A percentile compares a stretch with the other conserved stretches of the same genome.
These are phyloP conservation scores for Aspergillus kassunensis DNA, from an alignment of 495 filamentous ascomycete genomes.

Conservation along the genomic window DNA sequence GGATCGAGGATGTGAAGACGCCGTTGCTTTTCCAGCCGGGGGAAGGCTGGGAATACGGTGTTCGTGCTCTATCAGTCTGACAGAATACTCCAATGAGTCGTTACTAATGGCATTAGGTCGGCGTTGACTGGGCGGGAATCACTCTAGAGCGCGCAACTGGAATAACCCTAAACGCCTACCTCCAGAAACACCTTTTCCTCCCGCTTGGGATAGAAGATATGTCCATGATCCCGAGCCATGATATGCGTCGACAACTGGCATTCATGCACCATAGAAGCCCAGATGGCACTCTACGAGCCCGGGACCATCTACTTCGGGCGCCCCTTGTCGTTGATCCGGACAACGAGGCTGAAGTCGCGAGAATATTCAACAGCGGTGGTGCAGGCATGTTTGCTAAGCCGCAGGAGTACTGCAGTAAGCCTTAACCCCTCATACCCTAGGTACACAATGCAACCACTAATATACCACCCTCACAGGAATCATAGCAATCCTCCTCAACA, in stretches of 20 bases:
- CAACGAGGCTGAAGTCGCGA: slow-evolving; percentile 25
- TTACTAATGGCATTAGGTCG: slow-evolving; percentile 22
- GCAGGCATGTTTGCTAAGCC: slow-evolving; percentile 52
- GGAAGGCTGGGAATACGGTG: slow-evolving; percentile 54
- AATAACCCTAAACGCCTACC: slow-evolving; percentile 51
- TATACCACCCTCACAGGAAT: slow-evolving; percentile 22
- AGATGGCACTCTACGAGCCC: slow-evolving; percentile 35
- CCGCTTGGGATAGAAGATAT: slow-evolving; percentile 53
- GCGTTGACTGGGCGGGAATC: slow-evolving; percentile 60
- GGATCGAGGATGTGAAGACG: slow-evolving; percentile 35
- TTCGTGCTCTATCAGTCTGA: not conserved
- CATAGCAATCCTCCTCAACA: slow-evolving; percentile 46
- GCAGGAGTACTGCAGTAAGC: slow-evolving; percentile 52
- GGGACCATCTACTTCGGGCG: slow-evolving; percentile 46
- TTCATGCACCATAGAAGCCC: slow-evolving; percentile 43
- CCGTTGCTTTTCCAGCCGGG: slow-evolving; percentile 58
- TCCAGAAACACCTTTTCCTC: slow-evolving; percentile 53
- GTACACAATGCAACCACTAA: not conserved
- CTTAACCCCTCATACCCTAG: not conserved
- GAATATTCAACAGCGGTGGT: slow-evolving; percentile 46
- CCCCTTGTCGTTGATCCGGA: slow-evolving; percentile 35
- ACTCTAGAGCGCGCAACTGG: slow-evolving; percentile 51
- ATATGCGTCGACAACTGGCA: slow-evolving; percentile 49
- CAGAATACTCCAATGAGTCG: not conserved
- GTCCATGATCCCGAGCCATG: slow-evolving; percentile 49